These are phyloP conservation scores for Digitaria exilis DNA, from an alignment of 202 grass and related monocot species.

Conservation along the genomic window DNA sequence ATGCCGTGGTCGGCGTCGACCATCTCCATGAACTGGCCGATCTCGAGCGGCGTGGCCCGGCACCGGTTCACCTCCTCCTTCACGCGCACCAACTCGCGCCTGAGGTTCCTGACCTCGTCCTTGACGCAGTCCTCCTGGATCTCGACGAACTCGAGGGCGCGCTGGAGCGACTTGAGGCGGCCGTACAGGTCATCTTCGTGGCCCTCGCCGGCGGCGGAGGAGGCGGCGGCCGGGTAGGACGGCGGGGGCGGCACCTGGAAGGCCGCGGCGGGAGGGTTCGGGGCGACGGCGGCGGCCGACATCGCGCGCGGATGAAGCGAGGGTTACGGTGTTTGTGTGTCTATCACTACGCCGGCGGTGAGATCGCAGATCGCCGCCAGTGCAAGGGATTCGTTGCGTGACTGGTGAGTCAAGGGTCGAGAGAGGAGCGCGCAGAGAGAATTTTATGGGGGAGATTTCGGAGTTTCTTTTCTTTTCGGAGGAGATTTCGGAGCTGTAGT, in stretches of 20 bases:
- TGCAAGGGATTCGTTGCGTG: not conserved
- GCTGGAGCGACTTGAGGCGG: constrained; percentile 80
- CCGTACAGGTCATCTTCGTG: constrained; percentile 83
- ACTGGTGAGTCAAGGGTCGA: not conserved
- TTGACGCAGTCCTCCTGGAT: constrained; percentile 94
- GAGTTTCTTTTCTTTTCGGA: not conserved
- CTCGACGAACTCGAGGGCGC: constrained; percentile 83
- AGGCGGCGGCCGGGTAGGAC: constrained; percentile 38
- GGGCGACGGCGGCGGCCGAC: constrained; percentile 31
- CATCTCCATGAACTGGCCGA: constrained; percentile 98
- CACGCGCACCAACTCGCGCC: constrained; percentile 71
- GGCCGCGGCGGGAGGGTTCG: constrained; percentile 2
- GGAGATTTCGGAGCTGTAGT: not conserved
- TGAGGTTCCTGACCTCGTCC: constrained; percentile 93
- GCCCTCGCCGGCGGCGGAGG: constrained; percentile 43
- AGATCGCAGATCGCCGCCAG: not conserved
- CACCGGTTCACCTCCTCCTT: constrained; percentile 95
- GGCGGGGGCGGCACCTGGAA: constrained; percentile 37
- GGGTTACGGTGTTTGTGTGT: not conserved
- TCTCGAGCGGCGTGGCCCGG: constrained; percentile 80
- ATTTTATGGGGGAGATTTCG: not conserved
- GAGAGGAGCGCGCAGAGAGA: not conserved
- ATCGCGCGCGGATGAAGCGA: constrained; percentile 12
- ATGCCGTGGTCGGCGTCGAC: constrained; percentile 89
- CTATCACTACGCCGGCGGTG: not conserved